Evolutionary conservation across 2,329 filamentous ascomycete genomes (phyloP), one percentile per base, ranked within the genome.

Genomic region (Diplodia sapinea): DNA sequence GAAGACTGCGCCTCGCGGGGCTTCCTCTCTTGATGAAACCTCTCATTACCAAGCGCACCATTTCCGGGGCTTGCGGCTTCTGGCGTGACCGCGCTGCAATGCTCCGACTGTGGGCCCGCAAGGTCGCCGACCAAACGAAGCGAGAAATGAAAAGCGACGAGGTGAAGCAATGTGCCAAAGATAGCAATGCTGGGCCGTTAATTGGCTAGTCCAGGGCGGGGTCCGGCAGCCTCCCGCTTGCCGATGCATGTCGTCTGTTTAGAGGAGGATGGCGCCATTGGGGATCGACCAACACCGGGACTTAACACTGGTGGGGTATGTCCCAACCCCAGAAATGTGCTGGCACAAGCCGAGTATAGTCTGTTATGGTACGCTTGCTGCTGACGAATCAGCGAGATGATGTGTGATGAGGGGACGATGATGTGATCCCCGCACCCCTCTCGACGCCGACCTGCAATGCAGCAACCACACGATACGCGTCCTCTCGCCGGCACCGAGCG

Each of bases 341-440:
- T 23, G 57, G 40, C 57, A 33, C 26, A 11, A 50, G 43, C 15
- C 29, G 23, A n/a, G 38, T 33, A 38, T 38, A 9, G 23, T 9
- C 17, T 33, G 17, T 5, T 47, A 7, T 36, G 57, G 57, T 6
- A 12, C 17, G 38, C 17, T 29, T 47, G 12, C 43, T 66, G 52
- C 54, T 59, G 64, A 66, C 64, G 40, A 66, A 66, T 66, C 33
- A 38, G 29, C 36, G 20, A 12, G 43, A 57, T 66, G 64, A 31
- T 66, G 64, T 26, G n/a, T 66, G 52, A 57, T 56, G 64, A 66
- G 64, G 64, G 64, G 54, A 13, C n/a, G 52, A 66, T 66, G 64
- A 59, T 66, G 64, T 66, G 54, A 66, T 66, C 33, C 52, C 54
- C 54, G 29, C n/a, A 40, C 52, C 64, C 64, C 64, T 59, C 54